Evolutionary conservation across 306 rosid genomes (phyloP), one percentile per base, ranked within the genome.

Genomic region (Gastrolobium bilobum): DNA sequence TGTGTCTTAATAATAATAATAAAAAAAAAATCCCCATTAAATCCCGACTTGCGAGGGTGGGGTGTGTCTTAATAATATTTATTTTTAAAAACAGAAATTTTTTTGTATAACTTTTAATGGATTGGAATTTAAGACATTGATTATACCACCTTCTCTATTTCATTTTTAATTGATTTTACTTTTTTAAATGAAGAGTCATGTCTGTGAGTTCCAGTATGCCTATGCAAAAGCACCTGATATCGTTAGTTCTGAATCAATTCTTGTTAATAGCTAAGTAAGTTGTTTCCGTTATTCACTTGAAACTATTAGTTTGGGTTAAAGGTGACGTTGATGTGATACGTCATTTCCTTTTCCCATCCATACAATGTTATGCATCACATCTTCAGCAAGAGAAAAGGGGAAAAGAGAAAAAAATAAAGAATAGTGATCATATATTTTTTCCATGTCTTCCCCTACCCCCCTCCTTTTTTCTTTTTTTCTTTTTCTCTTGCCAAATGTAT

Each of bases 131-230:
- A 64, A 35, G 43, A 65, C 37, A 34, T 38, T 46, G 29, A 43
- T 71, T 44, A 40, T 71, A n/a, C 51, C 56, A 14, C 52, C 26
- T 67, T 78, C 68, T 70, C 13, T 44, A 69, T 76, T 69, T 56
- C 68, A 34, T 62, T 69, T 70, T 26, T 38, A 71, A 56, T 38
- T 73, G 54, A 26, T 60, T 53, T 46, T 34, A 43, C 26, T n/a
- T 35, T 43, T 59, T 64, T 50, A 71, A 70, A 71, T 61, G 75
- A 47, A 53, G 68, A 63, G 75, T 40, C 51, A 35, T 78, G 71
- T 62, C 39, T 37, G 65, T 35, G 34, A 63, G 44, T 64, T 77
- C 60, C 76, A 57, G 34, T 39, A 63, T 63, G 52, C 61, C 53
- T 66, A 6, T 42, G 56, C 34, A 47, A 73, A 71, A 50, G 40